Conservation (phyloP, 2,329 filamentous ascomycete species). For the Arthrobotrys sphaeroides region DNA sequence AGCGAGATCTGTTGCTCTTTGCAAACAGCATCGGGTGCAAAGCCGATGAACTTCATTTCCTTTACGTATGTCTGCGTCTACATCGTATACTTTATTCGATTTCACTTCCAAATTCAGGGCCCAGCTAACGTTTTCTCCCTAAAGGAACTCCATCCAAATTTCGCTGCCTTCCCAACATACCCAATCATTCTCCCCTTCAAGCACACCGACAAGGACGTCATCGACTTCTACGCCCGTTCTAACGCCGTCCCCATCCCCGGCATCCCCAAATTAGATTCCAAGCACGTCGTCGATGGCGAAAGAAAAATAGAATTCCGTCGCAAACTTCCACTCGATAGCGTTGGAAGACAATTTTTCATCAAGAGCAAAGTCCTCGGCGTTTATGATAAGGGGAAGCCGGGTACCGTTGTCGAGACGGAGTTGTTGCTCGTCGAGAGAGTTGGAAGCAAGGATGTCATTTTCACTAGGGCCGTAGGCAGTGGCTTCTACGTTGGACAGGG, state of each 20-base stretch:
- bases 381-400: slow-evolving; percentile 87
- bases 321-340: slow-evolving; percentile 76
- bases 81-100: too few species aligned
- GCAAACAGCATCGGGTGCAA: slow-evolving; percentile 87
- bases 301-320: slow-evolving; percentile 80
- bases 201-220: slow-evolving; percentile 75
- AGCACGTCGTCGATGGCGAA: slow-evolving; percentile 82
- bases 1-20: slow-evolving; percentile 88
- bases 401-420: slow-evolving; percentile 83
- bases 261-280: slow-evolving; percentile 78
- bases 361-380: slow-evolving; percentile 82
- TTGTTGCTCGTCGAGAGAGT: slow-evolving; percentile 76
- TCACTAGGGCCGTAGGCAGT: slow-evolving; percentile 74
- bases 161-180: slow-evolving; percentile 89
- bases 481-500: slow-evolving; percentile 83
- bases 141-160: slow-evolving; percentile 86
- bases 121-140: slow-evolving; percentile 1
- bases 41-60: slow-evolving; percentile 88
- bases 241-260: slow-evolving; percentile 74
- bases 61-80: slow-evolving; percentile 85
- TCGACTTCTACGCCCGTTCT: slow-evolving; percentile 80
- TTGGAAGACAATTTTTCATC: slow-evolving; percentile 77
- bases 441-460: slow-evolving; percentile 71
- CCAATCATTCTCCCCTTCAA: slow-evolving; percentile 86
- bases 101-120: background rate